phyloP scores from a whole-genome alignment of 495 filamentous ascomycete species.

The Trichoderma gamsii region DNA sequence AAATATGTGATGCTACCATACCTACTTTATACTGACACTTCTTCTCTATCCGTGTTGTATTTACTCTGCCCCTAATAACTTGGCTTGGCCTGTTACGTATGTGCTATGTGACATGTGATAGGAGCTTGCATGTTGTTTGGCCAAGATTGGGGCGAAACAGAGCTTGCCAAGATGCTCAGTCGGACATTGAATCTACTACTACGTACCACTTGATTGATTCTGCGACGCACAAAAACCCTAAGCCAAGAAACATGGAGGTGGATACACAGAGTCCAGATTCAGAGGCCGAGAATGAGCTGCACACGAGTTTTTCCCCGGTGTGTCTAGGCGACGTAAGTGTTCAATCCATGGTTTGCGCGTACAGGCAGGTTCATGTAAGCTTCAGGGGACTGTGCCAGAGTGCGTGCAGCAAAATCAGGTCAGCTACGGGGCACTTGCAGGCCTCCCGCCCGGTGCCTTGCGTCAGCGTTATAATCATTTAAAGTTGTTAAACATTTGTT shows the following conservation, averaged over 20 bases:
- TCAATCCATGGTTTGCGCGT: no score
- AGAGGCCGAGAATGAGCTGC: no score
- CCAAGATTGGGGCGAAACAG: not conserved
- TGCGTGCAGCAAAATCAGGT: conserved; percentile 7
- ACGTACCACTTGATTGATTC: no score
- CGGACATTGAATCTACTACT: no score
- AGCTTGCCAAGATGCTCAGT: not conserved
- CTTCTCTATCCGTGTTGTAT: no score
- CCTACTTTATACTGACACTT: not conserved
- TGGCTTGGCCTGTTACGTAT: not conserved
- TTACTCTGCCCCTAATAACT: not conserved
- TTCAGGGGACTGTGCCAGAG: conserved; percentile 3
- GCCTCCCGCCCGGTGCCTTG: no score
- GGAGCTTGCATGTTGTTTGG: not conserved
- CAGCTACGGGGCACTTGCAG: not conserved
- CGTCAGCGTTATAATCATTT: no score
- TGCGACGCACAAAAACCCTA: not conserved
- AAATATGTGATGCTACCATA: not conserved
- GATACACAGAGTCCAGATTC: no score
- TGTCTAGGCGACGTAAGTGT: no score
- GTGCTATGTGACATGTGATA: not conserved
- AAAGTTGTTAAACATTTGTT: no score
- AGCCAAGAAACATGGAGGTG: no score
- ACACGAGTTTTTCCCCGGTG: no score
- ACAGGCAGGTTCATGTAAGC: not conserved